Conservation (phyloP, 2,329 filamentous ascomycete genomes). For the Colletotrichum chlorophyti region DNA sequence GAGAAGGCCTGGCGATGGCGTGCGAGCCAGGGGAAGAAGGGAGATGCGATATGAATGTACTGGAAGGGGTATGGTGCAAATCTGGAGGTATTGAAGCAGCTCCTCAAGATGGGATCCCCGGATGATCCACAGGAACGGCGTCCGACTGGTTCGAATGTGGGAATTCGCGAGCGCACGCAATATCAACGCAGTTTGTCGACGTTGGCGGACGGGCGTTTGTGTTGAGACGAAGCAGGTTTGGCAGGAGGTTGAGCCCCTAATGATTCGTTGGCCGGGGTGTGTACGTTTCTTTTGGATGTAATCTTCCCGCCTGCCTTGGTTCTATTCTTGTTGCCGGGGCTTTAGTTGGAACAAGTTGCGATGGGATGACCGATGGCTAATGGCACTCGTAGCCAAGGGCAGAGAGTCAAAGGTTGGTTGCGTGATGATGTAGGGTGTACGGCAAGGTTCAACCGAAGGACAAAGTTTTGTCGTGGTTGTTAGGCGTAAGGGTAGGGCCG, state of each 20-base stretch:
- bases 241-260: conserved; percentile 22
- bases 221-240: conserved; percentile 14
- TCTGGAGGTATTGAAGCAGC: conserved; percentile 1
- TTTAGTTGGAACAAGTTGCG: too few species aligned
- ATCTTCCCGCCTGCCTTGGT: too few species aligned
- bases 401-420: background rate
- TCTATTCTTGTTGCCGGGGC: background rate
- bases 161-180: conserved; percentile 15
- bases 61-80: conserved; percentile 3
- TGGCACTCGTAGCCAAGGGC: background rate
- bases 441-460: conserved; percentile 11
- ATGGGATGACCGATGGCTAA: too few species aligned
- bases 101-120: conserved; percentile 19
- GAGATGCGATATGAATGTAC: background rate
- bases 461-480: background rate
- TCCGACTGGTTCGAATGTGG: conserved; percentile 22
- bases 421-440: background rate
- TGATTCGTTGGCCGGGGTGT: conserved; percentile 5
- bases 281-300: conserved; percentile 3
- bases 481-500: background rate
- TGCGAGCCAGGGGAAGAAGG: conserved; percentile 25
- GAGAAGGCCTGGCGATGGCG: conserved; percentile 29
- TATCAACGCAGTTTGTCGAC: conserved; percentile 6
- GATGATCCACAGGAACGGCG: conserved; percentile 23
- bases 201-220: conserved; percentile 7